phyloP scores from a whole-genome alignment of 176 grass and related monocot genomes.

The Pharus latifolius region DNA sequence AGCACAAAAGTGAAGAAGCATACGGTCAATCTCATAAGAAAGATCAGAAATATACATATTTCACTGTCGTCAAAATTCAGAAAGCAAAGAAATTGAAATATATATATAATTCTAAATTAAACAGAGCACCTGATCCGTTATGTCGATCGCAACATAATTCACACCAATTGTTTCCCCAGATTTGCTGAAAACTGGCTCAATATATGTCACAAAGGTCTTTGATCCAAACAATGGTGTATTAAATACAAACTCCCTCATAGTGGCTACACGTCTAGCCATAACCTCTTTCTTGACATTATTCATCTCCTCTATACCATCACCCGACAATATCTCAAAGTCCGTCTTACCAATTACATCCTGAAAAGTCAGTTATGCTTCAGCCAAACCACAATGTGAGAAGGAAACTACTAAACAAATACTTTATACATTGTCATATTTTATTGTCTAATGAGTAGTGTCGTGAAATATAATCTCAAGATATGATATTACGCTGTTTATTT shows the following conservation, averaged over 20 bases:
- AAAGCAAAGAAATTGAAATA: not conserved
- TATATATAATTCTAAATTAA: slow-evolving; percentile 7
- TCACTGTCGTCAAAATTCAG: not conserved
- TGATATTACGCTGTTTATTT: not conserved
- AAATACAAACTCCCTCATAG: slow-evolving; percentile 83
- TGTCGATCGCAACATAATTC: slow-evolving; percentile 89
- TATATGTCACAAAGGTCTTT: slow-evolving; percentile 89
- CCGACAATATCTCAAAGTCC: slow-evolving; percentile 76
- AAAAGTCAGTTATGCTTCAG: slow-evolving; percentile 15
- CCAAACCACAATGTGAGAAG: not conserved
- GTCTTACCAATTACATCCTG: slow-evolving; percentile 98
- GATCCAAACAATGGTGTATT: slow-evolving; percentile 72
- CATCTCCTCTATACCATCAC: slow-evolving; percentile 71
- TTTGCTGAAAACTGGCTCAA: slow-evolving; percentile 86
- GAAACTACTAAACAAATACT: not conserved
- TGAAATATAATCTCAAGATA: not conserved
- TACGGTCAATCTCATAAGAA: not conserved
- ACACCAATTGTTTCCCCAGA: slow-evolving; percentile 62
- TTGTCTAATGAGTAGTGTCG: not conserved
- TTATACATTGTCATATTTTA: not conserved
- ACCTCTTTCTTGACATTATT: slow-evolving; percentile 79
- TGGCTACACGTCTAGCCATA: slow-evolving; percentile 43
- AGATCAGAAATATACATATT: not conserved
- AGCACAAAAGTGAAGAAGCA: not conserved
- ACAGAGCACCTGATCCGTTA: slow-evolving; percentile 75